These are phyloP conservation scores for Saturnispora ahearnii DNA, from an alignment of 805 yeast genomes.

Conservation along the genomic window DNA sequence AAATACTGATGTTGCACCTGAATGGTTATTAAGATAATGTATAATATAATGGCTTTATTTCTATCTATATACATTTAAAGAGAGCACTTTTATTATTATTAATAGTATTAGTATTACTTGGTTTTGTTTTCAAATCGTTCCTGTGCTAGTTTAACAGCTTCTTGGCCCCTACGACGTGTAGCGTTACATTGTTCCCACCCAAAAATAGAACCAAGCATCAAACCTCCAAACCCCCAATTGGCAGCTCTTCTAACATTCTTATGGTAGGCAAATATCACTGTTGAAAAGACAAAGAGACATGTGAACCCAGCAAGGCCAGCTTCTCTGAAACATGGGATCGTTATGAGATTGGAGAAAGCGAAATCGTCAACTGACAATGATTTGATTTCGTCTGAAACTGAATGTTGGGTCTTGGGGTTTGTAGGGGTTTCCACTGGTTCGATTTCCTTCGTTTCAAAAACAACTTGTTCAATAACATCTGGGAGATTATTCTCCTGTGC, in stretches of 20 bases:
- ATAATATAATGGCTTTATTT: not conserved
- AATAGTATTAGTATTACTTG: too few species aligned
- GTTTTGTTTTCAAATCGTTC: constrained; percentile 29
- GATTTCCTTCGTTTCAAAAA: not conserved
- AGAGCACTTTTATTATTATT: too few species aligned
- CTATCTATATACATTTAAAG: too few species aligned
- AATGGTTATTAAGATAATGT: constrained; percentile 32
- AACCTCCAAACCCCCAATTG: constrained; percentile 80
- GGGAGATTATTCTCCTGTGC: too few species aligned
- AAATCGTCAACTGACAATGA: constrained; percentile 44
- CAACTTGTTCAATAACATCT: too few species aligned
- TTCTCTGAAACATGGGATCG: constrained; percentile 72
- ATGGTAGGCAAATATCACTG: constrained; percentile 58
- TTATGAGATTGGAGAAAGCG: constrained; percentile 37
- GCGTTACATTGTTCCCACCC: constrained; percentile 93
- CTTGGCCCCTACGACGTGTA: constrained; percentile 35
- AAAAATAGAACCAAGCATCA: constrained; percentile 66
- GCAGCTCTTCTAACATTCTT: constrained; percentile 52
- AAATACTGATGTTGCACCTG: constrained; percentile 33
- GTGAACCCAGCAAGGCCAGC: constrained; percentile 71
- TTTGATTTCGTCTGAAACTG: not conserved
- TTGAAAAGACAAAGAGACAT: constrained; percentile 60
- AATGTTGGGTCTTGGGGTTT: not conserved
- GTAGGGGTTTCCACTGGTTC: not conserved
- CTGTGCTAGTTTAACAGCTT: constrained; percentile 53